Base-by-base conservation (phyloP, 148 eudicot genomes). In the Silene conica region DNA sequence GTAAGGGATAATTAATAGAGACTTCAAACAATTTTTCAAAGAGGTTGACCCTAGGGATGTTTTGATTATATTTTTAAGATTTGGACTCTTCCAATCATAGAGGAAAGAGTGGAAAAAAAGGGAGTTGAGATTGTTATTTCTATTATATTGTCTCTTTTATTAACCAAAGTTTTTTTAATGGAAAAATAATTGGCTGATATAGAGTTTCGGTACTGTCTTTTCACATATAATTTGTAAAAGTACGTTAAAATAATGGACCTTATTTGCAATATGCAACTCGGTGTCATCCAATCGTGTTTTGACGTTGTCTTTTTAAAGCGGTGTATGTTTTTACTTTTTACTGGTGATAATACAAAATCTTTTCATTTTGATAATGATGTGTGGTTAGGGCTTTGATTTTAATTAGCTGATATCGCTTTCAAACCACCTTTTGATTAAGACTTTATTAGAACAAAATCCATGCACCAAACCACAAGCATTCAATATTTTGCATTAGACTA, bases 31-130 rank as follows among this genome's bases (percentile, higher is more conserved):
- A 54, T 23, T 38, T 74, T 70, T 79, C 82, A 79, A 74, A 70
- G 71, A 62, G 55, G 72, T 75, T 75, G 75, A 74, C 78, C 75
- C 75, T 26, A 55, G 38, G 19, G 66, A 75, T 12, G 16, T 34
- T 65, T 75, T 67, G n/a, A 54, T 56, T 38, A 20, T 38, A 69
- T 8, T 67, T 69, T 8, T 55, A 12, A 11, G 58, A 62, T 78
- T 82, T 84, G 85, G 82, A 82, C 80, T 71, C 59, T 82, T 87
- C 80, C 71, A 79, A 82, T 84, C 80, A 77, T 77, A 63, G 45
- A 69, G 8, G 60, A 73, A 72, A n/a, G 25, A 46, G 58, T 64
- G 52, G 28, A 69, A 46, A 55, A n/a, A 48, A 74, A 70, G 28
- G 13, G 13, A 20, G 41, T 6, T 31, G 46, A 23, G n/a, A 25